Conservation (phyloP, 495 filamentous ascomycete genomes). For the Trichoderma erinaceum region DNA sequence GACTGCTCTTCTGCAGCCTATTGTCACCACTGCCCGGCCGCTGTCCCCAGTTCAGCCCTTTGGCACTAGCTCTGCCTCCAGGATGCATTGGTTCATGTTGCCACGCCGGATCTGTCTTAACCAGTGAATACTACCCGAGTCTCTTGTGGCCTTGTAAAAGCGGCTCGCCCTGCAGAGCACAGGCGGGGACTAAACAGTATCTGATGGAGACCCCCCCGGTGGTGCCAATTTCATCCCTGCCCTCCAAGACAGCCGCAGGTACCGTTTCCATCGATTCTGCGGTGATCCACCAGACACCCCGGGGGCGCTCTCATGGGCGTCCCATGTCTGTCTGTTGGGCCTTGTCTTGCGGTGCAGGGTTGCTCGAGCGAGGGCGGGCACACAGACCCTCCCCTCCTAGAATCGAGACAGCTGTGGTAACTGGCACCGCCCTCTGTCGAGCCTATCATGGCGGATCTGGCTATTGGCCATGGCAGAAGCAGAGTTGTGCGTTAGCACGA, state of each 20-base stretch:
- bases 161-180: slow-evolving; percentile 3
- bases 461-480: slow-evolving; percentile 2
- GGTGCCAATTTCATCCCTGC: slow-evolving; percentile 1
- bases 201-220: neutral
- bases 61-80: neutral
- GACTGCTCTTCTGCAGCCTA: neutral
- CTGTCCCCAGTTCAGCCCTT: slow-evolving; percentile 4
- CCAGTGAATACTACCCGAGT: slow-evolving; percentile 5
- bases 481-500: neutral
- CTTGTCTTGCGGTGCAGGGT: slow-evolving; percentile 6
- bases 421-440: neutral
- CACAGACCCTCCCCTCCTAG: neutral
- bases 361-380: neutral
- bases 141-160: neutral
- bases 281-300: slow-evolving; percentile 1
- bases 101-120: slow-evolving; percentile 10
- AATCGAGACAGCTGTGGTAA: neutral
- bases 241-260: neutral
- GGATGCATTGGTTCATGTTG: slow-evolving; percentile 9
- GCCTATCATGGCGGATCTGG: neutral
- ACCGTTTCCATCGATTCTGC: slow-evolving; percentile 9
- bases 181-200: slow-evolving; percentile 2
- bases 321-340: neutral
- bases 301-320: neutral
- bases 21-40: neutral